Percentiles rank a stretch among this genome's conserved stretches.
Evolutionary conservation across 148 eudicot genomes (phyloP).

Genomic region (Drosera capensis): DNA sequence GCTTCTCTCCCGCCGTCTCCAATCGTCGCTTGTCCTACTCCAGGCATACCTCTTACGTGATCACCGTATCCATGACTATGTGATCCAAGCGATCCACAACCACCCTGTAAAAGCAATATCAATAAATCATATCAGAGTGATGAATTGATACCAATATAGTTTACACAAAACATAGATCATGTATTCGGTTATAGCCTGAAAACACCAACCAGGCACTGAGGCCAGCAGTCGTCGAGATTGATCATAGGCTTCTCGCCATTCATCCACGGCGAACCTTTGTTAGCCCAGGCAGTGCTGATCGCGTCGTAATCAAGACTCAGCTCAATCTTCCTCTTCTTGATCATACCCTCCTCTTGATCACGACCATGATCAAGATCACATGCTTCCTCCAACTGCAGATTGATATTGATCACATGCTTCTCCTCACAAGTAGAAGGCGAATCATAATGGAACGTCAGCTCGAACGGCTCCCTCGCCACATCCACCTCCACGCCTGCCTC

Average conservation of each 20-base stretch:
- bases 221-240: constrained; percentile 41
- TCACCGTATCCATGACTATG: constrained; percentile 16
- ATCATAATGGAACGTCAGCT: constrained; percentile 46
- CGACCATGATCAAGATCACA: constrained; percentile 9
- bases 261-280: constrained; percentile 54
- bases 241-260: constrained; percentile 52
- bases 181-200: background rate
- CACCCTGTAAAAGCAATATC: constrained; percentile 25
- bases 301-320: constrained; percentile 56
- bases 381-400: background rate
- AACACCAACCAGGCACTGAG: constrained; percentile 40
- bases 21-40: constrained; percentile 11
- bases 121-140: background rate
- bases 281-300: constrained; percentile 49
- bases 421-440: constrained; percentile 18
- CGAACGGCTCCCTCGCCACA: constrained; percentile 40
- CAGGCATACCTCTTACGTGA: constrained; percentile 10
- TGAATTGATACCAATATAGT: background rate
- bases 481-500: constrained; percentile 19
- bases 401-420: constrained; percentile 5
- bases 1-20: constrained; percentile 74
- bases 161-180: background rate
- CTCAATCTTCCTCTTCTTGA: constrained; percentile 18
- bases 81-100: constrained; percentile 20
- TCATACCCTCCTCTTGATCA: constrained; percentile 2